These are phyloP conservation scores for Talaromyces sp. DNA, from an alignment of 2,329 filamentous ascomycete genomes.

Conservation along the genomic window DNA sequence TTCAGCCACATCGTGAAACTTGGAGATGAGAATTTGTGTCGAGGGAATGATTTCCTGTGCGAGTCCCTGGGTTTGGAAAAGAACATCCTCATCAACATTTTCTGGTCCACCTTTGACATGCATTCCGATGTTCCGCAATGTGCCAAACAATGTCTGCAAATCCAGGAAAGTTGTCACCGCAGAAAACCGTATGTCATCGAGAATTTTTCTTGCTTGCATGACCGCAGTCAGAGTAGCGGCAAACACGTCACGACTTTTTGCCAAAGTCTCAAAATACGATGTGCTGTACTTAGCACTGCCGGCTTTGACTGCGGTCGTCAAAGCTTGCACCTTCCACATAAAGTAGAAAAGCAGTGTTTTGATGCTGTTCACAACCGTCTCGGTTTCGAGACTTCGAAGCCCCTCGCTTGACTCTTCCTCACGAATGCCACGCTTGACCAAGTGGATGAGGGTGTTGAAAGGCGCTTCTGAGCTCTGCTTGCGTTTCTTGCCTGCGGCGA, in stretches of 20 bases:
- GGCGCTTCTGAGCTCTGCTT: slow-evolving; percentile 40
- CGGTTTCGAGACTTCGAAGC: slow-evolving; percentile 73
- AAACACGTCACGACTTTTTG: slow-evolving; percentile 57
- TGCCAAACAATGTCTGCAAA: slow-evolving; percentile 73
- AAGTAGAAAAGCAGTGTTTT: slow-evolving; percentile 82
- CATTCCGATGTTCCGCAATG: slow-evolving; percentile 56
- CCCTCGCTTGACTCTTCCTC: slow-evolving; percentile 62
- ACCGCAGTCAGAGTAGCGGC: slow-evolving; percentile 48
- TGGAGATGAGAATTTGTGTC: slow-evolving; percentile 64
- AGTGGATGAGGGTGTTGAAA: slow-evolving; percentile 66
- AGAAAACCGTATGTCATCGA: slow-evolving; percentile 74
- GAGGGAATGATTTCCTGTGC: slow-evolving; percentile 66
- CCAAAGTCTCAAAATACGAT: slow-evolving; percentile 65
- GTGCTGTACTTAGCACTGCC: slow-evolving; percentile 57
- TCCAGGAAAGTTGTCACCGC: slow-evolving; percentile 77
- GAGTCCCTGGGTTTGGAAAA: slow-evolving; percentile 58
- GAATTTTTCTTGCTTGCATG: slow-evolving; percentile 48
- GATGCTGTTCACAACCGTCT: slow-evolving; percentile 71
- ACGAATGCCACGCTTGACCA: slow-evolving; percentile 70
- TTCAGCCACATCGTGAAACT: slow-evolving; percentile 75
- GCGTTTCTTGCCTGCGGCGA: slow-evolving; percentile 34
- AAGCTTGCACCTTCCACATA: slow-evolving; percentile 78
- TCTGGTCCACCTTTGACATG: slow-evolving; percentile 44
- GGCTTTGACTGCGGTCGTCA: slow-evolving; percentile 53
- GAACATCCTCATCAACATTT: slow-evolving; percentile 43